These are phyloP conservation scores for Ulvella scutata DNA, from an alignment of 139 green algal genomes.

Conservation along the genomic window DNA sequence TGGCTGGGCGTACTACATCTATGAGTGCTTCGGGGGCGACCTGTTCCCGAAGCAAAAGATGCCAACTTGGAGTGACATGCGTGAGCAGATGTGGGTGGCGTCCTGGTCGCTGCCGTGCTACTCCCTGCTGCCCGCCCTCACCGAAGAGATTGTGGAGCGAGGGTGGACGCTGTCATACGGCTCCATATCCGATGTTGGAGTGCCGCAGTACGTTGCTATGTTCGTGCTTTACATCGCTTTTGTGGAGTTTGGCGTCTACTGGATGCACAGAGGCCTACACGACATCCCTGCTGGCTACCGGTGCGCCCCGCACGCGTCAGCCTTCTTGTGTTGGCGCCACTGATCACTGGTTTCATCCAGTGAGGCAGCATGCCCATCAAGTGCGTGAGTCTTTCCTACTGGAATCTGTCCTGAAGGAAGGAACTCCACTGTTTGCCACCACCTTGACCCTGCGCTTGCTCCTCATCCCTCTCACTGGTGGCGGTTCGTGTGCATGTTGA, in stretches of 20 bases:
- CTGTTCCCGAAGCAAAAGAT: slow-evolving; percentile 50
- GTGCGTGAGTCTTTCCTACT: too few species aligned
- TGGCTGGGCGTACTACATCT: slow-evolving; percentile 65
- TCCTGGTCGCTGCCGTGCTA: slow-evolving; percentile 71
- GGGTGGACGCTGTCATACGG: slow-evolving; percentile 73
- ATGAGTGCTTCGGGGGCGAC: slow-evolving; percentile 47
- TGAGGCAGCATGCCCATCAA: too few species aligned
- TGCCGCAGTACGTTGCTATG: slow-evolving; percentile 42
- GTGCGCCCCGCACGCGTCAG: slow-evolving; percentile 8
- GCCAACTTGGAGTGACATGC: slow-evolving; percentile 29
- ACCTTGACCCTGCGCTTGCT: background rate
- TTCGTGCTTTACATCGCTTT: slow-evolving; percentile 75
- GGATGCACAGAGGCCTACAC: slow-evolving; percentile 81
- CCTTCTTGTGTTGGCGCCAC: too few species aligned
- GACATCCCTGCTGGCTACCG: slow-evolving; percentile 52
- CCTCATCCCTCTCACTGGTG: background rate
- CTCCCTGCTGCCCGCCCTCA: slow-evolving; percentile 53
- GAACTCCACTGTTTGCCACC: too few species aligned
- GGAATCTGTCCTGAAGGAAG: too few species aligned
- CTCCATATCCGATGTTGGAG: slow-evolving; percentile 50
- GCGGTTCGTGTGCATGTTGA: background rate
- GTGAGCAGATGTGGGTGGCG: slow-evolving; percentile 69
- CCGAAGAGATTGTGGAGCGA: slow-evolving; percentile 57
- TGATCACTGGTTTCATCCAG: too few species aligned
- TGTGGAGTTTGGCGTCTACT: slow-evolving; percentile 93